A percentile compares a stretch with the other conserved stretches of the same genome.
Evolutionary conservation across 495 filamentous ascomycete genomes (phyloP).

Genomic region (Articulospora tetracladia): DNA sequence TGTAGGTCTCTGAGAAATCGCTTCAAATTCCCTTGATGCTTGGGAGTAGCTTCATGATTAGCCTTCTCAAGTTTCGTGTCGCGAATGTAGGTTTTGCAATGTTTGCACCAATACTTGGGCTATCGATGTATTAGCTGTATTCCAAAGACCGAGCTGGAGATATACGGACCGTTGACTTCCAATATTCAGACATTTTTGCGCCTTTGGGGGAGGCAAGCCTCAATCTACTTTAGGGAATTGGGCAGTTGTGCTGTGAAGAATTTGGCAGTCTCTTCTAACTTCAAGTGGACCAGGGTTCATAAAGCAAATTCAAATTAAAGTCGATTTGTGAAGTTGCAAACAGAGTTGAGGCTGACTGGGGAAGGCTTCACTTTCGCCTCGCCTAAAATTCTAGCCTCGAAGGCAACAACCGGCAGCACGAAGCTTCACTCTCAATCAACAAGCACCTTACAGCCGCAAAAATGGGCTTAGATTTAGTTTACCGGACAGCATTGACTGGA

Average conservation of each 20-base stretch:
- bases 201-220: neutral
- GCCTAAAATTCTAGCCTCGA: slow-evolving; percentile 13
- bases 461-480: slow-evolving; percentile 19
- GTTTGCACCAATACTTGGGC: slow-evolving; percentile 96
- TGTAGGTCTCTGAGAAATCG: slow-evolving; percentile 87
- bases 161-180: slow-evolving; percentile 83
- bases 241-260: too few relatives aligned
- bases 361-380: slow-evolving; percentile 7
- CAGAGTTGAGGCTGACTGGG: neutral
- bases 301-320: too few relatives aligned
- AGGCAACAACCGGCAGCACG: neutral
- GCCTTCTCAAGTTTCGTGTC: slow-evolving; percentile 87
- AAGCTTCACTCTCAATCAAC: neutral
- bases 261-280: too few relatives aligned
- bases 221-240: neutral
- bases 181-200: slow-evolving; percentile 84
- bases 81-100: slow-evolving; percentile 85
- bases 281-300: too few relatives aligned
- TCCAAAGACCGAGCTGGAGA: neutral
- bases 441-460: slow-evolving; percentile 1
- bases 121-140: slow-evolving; percentile 29
- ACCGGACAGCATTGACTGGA: slow-evolving; percentile 11
- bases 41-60: slow-evolving; percentile 86
- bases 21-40: slow-evolving; percentile 86
- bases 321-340: too few relatives aligned